These are phyloP conservation scores for Cryptococcus amylolentus DNA, from an alignment of 1,284 basidiomycete species.

Conservation along the genomic window DNA sequence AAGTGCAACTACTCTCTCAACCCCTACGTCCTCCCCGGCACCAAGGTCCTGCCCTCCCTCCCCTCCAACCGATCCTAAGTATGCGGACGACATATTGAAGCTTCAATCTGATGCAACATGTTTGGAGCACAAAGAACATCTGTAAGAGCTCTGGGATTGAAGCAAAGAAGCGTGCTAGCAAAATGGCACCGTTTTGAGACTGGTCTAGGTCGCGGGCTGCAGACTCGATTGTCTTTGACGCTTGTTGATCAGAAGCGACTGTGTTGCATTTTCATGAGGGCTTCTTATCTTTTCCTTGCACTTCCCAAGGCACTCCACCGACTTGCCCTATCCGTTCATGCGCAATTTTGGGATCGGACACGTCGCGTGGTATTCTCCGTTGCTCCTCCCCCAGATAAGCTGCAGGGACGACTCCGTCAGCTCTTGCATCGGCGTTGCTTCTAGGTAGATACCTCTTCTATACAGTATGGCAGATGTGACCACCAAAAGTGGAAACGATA, in stretches of 20 bases:
- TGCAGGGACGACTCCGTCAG: slow-evolving; percentile 1
- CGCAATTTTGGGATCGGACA: slow-evolving; percentile 15
- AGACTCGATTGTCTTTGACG: too few species aligned
- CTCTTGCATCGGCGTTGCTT: not conserved
- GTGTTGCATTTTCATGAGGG: too few species aligned
- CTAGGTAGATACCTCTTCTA: slow-evolving; percentile 35
- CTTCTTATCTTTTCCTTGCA: slow-evolving; percentile 14
- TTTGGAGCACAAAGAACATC: not conserved
- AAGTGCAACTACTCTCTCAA: slow-evolving; percentile 95
- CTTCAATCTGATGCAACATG: not conserved
- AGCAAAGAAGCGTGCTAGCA: too few species aligned
- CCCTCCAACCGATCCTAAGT: slow-evolving; percentile 46
- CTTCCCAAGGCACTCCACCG: slow-evolving; percentile 32
- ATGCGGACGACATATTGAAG: not conserved
- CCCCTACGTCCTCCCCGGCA: slow-evolving; percentile 86
- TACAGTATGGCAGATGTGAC: slow-evolving; percentile 47
- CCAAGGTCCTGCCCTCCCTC: slow-evolving; percentile 64
- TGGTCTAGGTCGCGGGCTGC: too few species aligned
- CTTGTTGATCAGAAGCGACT: too few species aligned
- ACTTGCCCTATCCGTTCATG: slow-evolving; percentile 21
- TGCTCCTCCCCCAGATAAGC: slow-evolving; percentile 45
- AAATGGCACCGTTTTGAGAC: too few species aligned
- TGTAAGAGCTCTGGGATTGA: too few species aligned
- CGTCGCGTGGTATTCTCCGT: slow-evolving; percentile 29
- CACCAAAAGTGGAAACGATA: slow-evolving; percentile 44